Percentiles rank a stretch among this genome's conserved stretches.
Evolutionary conservation across 495 filamentous ascomycete species (phyloP).

Genomic region (Endocarpon pusillum): DNA sequence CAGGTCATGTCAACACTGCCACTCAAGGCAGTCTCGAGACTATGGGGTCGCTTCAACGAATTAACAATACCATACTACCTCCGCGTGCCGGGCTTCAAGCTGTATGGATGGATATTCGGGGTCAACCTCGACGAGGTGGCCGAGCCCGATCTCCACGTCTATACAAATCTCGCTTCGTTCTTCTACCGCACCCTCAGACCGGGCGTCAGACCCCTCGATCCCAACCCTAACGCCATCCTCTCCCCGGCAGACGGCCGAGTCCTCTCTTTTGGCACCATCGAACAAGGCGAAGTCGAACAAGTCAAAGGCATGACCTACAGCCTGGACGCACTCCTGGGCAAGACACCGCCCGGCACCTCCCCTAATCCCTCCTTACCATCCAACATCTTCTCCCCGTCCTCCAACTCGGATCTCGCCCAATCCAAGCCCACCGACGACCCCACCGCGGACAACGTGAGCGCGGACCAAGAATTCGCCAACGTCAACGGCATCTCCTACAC

Average conservation of each 20-base stretch:
- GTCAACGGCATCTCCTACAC: slow-evolving; percentile 97
- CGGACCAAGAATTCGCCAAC: slow-evolving; percentile 82
- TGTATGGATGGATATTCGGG: slow-evolving; percentile 85
- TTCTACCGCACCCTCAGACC: slow-evolving; percentile 93
- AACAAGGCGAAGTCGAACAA: slow-evolving; percentile 90
- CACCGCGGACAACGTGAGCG: slow-evolving; percentile 48
- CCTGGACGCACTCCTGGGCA: slow-evolving; percentile 77
- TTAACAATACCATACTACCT: slow-evolving; percentile 78
- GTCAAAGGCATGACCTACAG: slow-evolving; percentile 98
- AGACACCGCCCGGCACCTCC: slow-evolving; percentile 19
- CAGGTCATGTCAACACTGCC: slow-evolving; percentile 93
- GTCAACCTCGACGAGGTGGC: slow-evolving; percentile 81
- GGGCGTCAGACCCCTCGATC: slow-evolving; percentile 72
- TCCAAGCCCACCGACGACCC: slow-evolving; percentile 7
- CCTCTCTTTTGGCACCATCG: slow-evolving; percentile 81
- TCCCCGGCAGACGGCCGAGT: slow-evolving; percentile 82
- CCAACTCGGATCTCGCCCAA: slow-evolving; percentile 12
- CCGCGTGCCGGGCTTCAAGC: slow-evolving; percentile 81
- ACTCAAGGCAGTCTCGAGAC: slow-evolving; percentile 76
- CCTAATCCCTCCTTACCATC: slow-evolving; percentile 10
- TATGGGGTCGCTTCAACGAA: slow-evolving; percentile 96
- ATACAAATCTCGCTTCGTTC: slow-evolving; percentile 87
- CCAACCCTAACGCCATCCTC: slow-evolving; percentile 57
- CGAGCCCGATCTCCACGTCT: slow-evolving; percentile 72
- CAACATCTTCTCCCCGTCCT: slow-evolving; percentile 20